Base-by-base conservation (phyloP, 805 yeast species). In the Candida krabiensis region DNA sequence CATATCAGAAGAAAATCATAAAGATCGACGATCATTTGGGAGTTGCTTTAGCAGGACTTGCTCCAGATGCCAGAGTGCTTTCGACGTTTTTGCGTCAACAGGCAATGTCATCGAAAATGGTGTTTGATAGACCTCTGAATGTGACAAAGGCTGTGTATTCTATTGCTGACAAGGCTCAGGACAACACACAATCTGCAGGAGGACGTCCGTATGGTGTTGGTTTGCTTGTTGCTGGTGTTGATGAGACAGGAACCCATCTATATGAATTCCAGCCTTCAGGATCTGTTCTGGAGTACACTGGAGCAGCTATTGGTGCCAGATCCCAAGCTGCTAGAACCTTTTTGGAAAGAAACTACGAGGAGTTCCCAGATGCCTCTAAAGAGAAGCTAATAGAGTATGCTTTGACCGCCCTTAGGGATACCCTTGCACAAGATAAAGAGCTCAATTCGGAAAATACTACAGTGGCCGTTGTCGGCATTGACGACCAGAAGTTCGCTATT, bases 151-250 rank as follows among this genome's bases (percentile, higher is more conserved):
- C 96, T 2, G 96, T 88, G 12, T 71, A 79, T 51, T 69, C 89
- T 39, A 79, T 93, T 56, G 96, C 96, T 19, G 96, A 91, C 63
- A 93, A 93, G 70, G 99, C 99, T 0, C 99, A 93, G 66, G 82
- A 79, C 51, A 91, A 93, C 67, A 93, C 99, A 28, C 98, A 93
- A 67, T 80, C 86, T 43, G 89, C 93, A 56, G 98, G 98, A 6
- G 84, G 91, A 9, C 82, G 99, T 64, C 99, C 99, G 8, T 93
- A 93, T 59, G 99, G 99, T 49, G 99, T 93, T 16, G 99, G 99
- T 3, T 71, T 93, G 47, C 69, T 93, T 42, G 77, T 93, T 33
- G 82, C 86, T 12, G 99, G 99, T 14, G 76, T 79, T 61, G 99
- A 93, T 61, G 96, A 86, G 59, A 77, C 88, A 21, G 99, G 99